Conservation (phyloP, 768 basidiomycete genomes). For the Termitomyces sp. region DNA sequence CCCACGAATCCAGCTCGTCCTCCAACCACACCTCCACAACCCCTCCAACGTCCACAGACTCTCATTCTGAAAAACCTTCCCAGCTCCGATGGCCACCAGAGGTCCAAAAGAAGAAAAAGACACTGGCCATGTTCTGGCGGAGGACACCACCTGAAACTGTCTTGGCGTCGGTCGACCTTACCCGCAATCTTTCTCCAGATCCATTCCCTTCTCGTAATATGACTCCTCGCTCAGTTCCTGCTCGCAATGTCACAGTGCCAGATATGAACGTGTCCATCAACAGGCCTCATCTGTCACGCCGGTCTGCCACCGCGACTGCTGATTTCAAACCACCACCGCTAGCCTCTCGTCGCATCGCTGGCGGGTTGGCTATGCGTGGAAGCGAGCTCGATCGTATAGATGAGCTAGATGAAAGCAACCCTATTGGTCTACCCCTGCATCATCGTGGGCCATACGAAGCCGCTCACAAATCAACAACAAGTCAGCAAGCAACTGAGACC, state of each 20-base stretch:
- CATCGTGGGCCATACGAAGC: slow-evolving; percentile 77
- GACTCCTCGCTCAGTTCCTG: slow-evolving; percentile 10
- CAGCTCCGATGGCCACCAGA: slow-evolving; percentile 10
- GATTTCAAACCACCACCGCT: slow-evolving; percentile 14
- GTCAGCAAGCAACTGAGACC: slow-evolving; percentile 13
- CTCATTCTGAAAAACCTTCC: slow-evolving; percentile 4
- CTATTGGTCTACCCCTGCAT: slow-evolving; percentile 57
- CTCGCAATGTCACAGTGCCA: slow-evolving; percentile 14
- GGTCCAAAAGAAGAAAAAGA: slow-evolving; percentile 13
- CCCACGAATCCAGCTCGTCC: slow-evolving; percentile 9
- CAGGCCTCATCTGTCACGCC: slow-evolving; percentile 17
- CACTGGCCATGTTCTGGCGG: slow-evolving; percentile 16
- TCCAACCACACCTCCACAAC: slow-evolving; percentile 14
- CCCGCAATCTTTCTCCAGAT: slow-evolving; percentile 8
- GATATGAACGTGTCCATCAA: slow-evolving; percentile 7
- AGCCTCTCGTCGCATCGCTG: slow-evolving; percentile 12
- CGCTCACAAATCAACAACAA: slow-evolving; percentile 29
- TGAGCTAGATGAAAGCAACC: slow-evolving; percentile 72
- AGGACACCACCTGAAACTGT: slow-evolving; percentile 11
- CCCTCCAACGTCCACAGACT: slow-evolving; percentile 12
- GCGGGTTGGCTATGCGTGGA: slow-evolving; percentile 9
- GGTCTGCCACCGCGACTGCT: slow-evolving; percentile 18
- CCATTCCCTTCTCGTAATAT: slow-evolving; percentile 3
- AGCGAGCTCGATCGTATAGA: slow-evolving; percentile 64
- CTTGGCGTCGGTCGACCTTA: slow-evolving; percentile 7